Base-by-base conservation (phyloP, 2,329 filamentous ascomycete species). In the Talaromyces marneffei region DNA sequence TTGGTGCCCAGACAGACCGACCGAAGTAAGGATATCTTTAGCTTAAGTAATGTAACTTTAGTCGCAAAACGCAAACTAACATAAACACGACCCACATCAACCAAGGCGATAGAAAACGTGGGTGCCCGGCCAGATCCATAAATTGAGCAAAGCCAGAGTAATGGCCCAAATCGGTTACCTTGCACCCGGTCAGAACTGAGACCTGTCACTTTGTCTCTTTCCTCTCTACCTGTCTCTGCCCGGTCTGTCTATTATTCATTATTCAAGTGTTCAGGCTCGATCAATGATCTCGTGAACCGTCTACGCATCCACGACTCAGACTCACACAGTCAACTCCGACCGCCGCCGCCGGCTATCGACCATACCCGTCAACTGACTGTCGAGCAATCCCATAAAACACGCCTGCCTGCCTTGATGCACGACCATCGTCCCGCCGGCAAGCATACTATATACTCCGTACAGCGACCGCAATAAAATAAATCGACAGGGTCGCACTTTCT, bases 31-130 rank as follows among this genome's bases (percentile, higher is more conserved):
- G 9, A 29, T 10, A 50, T 50, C 48, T 52, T 52, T 29, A 52
- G 48, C 27, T 33, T 52, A 23, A 52, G 27, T 52, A 52, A 55
- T 39, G 31, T n/a, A n/a, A n/a, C n/a, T n/a, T n/a, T n/a, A n/a
- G n/a, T n/a, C n/a, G 33, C 18, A 35, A 37, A 33, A 23, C 31
- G 4, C 16, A 7, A 25, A 35, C 31, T 23, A 20, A 25, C 39
- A n/a, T n/a, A n/a, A n/a, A n/a, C n/a, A n/a, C 18, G 44, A 46
- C 56, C 29, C 55, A 44, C 33, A 37, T 18, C 14, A 37, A 37
- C 55, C 55, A 53, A 44, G 33, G 20, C 44, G 14, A 25, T 31
- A 59, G 44, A 59, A 59, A 59, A 59, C 57, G 57, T 59, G 57
- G 57, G 57, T 37, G 14, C n/a, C n/a, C n/a, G 33, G 46, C 18